Evolutionary conservation across 2,329 filamentous ascomycete species (phyloP).

Genomic region (Penicillium sp.): DNA sequence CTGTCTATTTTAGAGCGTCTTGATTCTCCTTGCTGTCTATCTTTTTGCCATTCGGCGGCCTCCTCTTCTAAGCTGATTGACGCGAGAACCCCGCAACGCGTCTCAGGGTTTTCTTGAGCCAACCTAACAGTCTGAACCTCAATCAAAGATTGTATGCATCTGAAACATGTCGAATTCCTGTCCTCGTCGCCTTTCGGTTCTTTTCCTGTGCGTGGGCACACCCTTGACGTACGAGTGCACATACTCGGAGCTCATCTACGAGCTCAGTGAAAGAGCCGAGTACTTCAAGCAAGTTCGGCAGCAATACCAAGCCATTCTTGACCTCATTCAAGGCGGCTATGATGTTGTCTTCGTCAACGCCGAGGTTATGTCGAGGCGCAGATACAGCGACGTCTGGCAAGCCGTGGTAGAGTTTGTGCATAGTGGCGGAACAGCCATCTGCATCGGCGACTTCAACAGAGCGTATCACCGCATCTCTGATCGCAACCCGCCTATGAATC

Average conservation of each 20-base stretch:
- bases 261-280: background rate
- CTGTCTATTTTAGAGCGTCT: background rate
- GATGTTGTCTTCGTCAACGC: background rate
- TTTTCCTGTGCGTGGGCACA: background rate
- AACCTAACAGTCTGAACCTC: background rate
- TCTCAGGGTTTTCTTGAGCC: background rate
- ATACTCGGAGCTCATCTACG: background rate
- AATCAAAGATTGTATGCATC: background rate
- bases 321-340: background rate
- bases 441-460: background rate
- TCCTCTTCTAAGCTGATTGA: too few species aligned
- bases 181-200: background rate
- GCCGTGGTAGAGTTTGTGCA: background rate
- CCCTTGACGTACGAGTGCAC: too few species aligned
- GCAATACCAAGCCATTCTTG: background rate
- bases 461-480: too few species aligned
- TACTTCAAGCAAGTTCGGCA: too few species aligned
- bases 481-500: too few species aligned
- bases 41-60: background rate
- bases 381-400: background rate
- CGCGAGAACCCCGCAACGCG: too few species aligned
- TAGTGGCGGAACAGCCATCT: background rate
- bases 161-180: background rate
- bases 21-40: background rate
- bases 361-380: background rate